These are phyloP conservation scores for Proliferodiscus dingleyae DNA, from an alignment of 2,329 filamentous ascomycete species.

Conservation along the genomic window DNA sequence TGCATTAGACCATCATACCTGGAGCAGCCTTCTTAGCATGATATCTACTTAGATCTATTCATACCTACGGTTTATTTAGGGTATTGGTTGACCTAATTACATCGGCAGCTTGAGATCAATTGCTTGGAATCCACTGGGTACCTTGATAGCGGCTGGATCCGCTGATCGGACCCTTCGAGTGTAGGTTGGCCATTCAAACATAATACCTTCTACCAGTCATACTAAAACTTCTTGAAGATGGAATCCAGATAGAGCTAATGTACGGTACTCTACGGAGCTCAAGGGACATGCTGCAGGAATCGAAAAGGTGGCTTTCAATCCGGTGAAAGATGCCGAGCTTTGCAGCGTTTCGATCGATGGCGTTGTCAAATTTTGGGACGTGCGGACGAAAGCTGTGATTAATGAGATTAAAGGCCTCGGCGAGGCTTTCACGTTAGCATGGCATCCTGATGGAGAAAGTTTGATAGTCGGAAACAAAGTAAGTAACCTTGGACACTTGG, in stretches of 20 bases:
- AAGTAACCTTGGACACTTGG: no score
- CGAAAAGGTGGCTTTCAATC: constrained; percentile 75
- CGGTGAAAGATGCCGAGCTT: constrained; percentile 69
- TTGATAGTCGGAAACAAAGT: constrained; percentile 72
- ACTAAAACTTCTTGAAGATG: constrained; percentile 38
- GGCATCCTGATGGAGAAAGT: constrained; percentile 66
- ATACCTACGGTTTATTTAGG: background rate
- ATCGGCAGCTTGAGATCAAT: constrained; percentile 66
- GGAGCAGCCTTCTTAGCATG: background rate
- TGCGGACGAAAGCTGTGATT: constrained; percentile 64
- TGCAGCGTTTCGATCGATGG: constrained; percentile 72
- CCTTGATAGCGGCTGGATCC: constrained; percentile 76
- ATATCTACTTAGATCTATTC: background rate
- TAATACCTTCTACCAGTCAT: background rate
- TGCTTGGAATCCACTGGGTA: constrained; percentile 84
- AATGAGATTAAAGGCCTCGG: constrained; percentile 65
- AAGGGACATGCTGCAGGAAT: constrained; percentile 61
- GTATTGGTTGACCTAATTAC: background rate
- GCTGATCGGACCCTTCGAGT: constrained; percentile 66
- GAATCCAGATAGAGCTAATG: constrained; percentile 72
- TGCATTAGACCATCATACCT: background rate
- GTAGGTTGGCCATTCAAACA: constrained; percentile 11
- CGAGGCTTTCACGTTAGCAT: constrained; percentile 65
- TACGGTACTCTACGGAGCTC: constrained; percentile 71
- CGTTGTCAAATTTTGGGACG: constrained; percentile 75